Evolutionary conservation across 1,139 yeast genomes (phyloP), one percentile per base, ranked within the genome.

Genomic region (Suhomyces anneliseae): DNA sequence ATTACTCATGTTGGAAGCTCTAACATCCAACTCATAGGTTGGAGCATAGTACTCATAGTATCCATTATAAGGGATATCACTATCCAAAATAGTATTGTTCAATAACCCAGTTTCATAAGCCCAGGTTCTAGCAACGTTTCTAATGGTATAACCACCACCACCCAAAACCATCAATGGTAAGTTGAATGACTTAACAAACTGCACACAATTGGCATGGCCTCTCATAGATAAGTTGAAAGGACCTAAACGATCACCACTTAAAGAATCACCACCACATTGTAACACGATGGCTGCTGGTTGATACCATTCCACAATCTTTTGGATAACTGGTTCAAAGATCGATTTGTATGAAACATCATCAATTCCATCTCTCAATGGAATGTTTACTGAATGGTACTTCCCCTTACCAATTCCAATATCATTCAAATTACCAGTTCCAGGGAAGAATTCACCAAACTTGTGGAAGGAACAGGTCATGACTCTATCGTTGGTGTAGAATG

Each of bases 401-500:
- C 97, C 97, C 64, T 85, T 86, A 9, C 95, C 95, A 27, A 90
- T 84, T 41, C 97, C 97, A 41, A 81, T 81, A 62, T 90, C 97
- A 59, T 93, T 82, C 54, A 89, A 77, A 64, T 89, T 92, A 44
- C 97, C 97, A 2, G 97, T 90, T 42, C 97, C 97, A 1, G 97
- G 97, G 80, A 90, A 90, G 65, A 89, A 90, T 66, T 90, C 97
- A 35, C 97, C 97, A 64, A 90, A 93, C 65, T 93, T 92, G 71
- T 93, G 99, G 76, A 93, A 93, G 7, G 97, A 89, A 61, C 95
- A 90, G 0, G 98, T 92, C 97, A 93, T 90, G 43, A 93, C 99
- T 54, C 98, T 74, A 66, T 93, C 98, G 9, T 96, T 90, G 11
- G 97, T 84, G 67, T 92, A 93, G 61, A 93, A 93, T 0, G 98